phyloP scores from a whole-genome alignment of 495 filamentous ascomycete genomes.

The Penicillium egyptiacum region DNA sequence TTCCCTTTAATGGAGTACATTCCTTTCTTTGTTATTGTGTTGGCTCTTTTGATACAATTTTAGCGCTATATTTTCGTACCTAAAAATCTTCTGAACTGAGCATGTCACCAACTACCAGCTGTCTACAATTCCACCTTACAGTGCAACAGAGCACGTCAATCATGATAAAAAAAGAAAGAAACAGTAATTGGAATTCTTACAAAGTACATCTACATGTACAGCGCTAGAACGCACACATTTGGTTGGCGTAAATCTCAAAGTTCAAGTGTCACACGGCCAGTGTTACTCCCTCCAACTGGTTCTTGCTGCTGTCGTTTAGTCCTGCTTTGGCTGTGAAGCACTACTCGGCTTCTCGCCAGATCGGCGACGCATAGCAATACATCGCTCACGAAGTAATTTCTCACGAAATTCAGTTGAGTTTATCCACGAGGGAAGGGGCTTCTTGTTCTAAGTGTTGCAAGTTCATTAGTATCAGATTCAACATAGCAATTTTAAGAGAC shows the following conservation, averaged over 20 bases:
- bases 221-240: not conserved
- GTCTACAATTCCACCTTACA: not conserved
- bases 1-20: constrained; percentile 42
- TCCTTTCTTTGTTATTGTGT: constrained; percentile 21
- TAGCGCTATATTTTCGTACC: not conserved
- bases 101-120: not conserved
- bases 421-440: constrained; percentile 19
- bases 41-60: not conserved
- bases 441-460: constrained; percentile 1
- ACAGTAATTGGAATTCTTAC: not conserved
- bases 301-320: constrained; percentile 1
- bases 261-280: not conserved
- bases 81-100: not conserved
- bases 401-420: constrained; percentile 61
- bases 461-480: constrained; percentile 13
- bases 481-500: not conserved
- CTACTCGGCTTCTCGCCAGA: constrained; percentile 30
- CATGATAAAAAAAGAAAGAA: constrained; percentile 1
- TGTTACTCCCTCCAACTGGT: not conserved
- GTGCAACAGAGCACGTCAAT: not conserved
- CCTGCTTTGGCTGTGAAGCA: constrained; percentile 6
- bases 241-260: not conserved
- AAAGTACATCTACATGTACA: constrained; percentile 1
- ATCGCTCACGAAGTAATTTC: constrained; percentile 64
- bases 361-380: constrained; percentile 51